Base-by-base conservation (phyloP, 2,329 filamentous ascomycete genomes). In the Calonectria crousiana region DNA sequence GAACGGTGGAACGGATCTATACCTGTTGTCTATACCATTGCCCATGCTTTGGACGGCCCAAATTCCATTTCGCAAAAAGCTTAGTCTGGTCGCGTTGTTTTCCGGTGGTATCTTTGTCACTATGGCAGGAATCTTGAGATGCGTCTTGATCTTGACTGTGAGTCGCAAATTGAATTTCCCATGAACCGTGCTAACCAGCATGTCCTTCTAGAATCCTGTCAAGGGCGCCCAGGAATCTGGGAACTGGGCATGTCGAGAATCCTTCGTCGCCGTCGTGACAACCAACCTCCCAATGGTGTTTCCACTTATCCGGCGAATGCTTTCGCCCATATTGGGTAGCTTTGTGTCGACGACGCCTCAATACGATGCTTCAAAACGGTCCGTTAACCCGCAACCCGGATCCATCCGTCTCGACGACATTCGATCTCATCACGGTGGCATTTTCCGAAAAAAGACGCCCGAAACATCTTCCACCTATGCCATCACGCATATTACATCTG, bases 1-100 rank as follows among this genome's bases (percentile, higher is more conserved):
- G 67, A 86, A 87, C 73, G 82, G 84, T 3, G 8, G 80, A 6
- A 86, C 85, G 2, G 85, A 86, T 69, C 32, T 85, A 6, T 86
- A 86, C 64, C 80, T 87, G 4, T 68, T 87, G 65, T 80, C 80
- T 78, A 84, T 87, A 56, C 83, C 84, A 1, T 80, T 85, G 28
- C 82, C 89, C 77, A 87, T 92, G 84, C 83, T 92, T 10, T 90
- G 88, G 85, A 84, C 84, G 75, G 87, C 89, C 0, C 86, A 85
- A 20, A 82, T 92, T 20, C 83, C 82, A 20, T 82, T 85, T 32
- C 81, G 82, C 20, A 88, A 88, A 76, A 92, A 92, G 77, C 72
- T 88, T 0, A 86, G 87, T 8, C 83, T 91, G 3, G 84, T 89
- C 5, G 69, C 89, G 18, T 84, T 92, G 44, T 91, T 85, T 64